Evolutionary conservation across 441 rosid genomes (phyloP), one percentile per base, ranked within the genome.

Genomic region (Manihot esculenta): DNA sequence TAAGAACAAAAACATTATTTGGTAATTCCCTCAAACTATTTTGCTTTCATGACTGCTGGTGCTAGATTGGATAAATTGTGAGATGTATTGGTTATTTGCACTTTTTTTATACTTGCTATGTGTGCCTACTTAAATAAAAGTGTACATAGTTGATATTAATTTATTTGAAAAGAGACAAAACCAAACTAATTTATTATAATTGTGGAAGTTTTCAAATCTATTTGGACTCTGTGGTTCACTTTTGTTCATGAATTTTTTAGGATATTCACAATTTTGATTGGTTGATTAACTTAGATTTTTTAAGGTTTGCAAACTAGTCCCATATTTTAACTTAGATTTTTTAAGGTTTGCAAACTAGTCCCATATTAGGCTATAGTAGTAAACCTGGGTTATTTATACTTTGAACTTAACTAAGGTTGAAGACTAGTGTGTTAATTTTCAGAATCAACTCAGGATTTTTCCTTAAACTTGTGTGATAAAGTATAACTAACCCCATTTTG

Each of bases 1-100:
- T 69, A 97, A 90, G 90, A 90, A 94, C 85, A n/a, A 94, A 83
- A 79, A 79, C 89, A 1, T 82, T 90, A 66, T n/a, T 61, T 45
- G 86, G 99, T 90, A 88, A 79, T 62, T 8, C 62, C 59, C 69
- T 47, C 10, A 24, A 50, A 62, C 12, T 54, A 10, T 57, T 74
- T 54, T 18, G 44, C 45, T 53, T 62, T 3, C 70, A 61, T 71
- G 66, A 48, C 57, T 49, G 62, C 41, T 42, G 38, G 47, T 64
- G 18, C 54, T 70, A 23, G 13, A 21, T 69, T 67, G 51, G 44
- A 47, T 47, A 12, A 20, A 20, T 61, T 65, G 50, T 35, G 50
- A 1, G 18, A 7, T 50, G 45, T 26, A 50, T 35, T n/a, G 26
- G 13, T 24, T 56, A 26, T 51, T 26, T 55, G 24, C 30, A 27